A percentile compares a stretch with the other conserved stretches of the same genome.
phyloP scores from a whole-genome alignment of 208 protist species.

The Leishmania braziliensis region DNA sequence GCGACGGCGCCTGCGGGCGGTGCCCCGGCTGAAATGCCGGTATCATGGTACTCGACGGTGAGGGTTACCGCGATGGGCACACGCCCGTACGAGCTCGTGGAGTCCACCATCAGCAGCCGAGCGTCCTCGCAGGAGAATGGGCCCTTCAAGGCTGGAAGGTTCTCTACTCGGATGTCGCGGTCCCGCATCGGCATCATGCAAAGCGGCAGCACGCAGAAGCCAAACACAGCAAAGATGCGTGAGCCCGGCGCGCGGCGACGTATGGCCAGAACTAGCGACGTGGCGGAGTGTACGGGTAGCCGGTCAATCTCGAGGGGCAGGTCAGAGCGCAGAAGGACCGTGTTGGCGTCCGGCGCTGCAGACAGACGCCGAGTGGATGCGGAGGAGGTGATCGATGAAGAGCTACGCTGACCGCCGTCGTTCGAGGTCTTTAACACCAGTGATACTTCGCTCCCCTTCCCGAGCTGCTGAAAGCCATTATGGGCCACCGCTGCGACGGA shows the following conservation, averaged over 20 bases:
- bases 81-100: slow-evolving; percentile 76
- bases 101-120: slow-evolving; percentile 83
- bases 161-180: slow-evolving; percentile 79
- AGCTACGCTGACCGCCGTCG: not conserved
- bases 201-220: slow-evolving; percentile 88
- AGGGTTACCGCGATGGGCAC: slow-evolving; percentile 77
- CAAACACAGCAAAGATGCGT: slow-evolving; percentile 56
- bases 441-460: slow-evolving; percentile 72
- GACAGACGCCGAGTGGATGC: not conserved
- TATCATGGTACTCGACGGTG: slow-evolving; percentile 80
- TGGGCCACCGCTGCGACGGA: slow-evolving; percentile 82
- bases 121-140: slow-evolving; percentile 88
- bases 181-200: slow-evolving; percentile 90
- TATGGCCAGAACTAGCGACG: slow-evolving; percentile 85
- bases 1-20: slow-evolving; percentile 5
- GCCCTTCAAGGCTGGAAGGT: slow-evolving; percentile 77
- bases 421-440: slow-evolving; percentile 36
- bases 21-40: slow-evolving; percentile 16
- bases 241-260: slow-evolving; percentile 49
- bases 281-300: slow-evolving; percentile 81
- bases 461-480: slow-evolving; percentile 88
- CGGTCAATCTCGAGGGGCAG: slow-evolving; percentile 67
- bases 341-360: not conserved
- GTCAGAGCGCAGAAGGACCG: slow-evolving; percentile 52
- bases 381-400: slow-evolving; percentile 23